Percentiles rank a stretch among this genome's conserved stretches.
Evolutionary conservation across 257 asterid genomes (phyloP).

Genomic region (Marsdenia floribunda): DNA sequence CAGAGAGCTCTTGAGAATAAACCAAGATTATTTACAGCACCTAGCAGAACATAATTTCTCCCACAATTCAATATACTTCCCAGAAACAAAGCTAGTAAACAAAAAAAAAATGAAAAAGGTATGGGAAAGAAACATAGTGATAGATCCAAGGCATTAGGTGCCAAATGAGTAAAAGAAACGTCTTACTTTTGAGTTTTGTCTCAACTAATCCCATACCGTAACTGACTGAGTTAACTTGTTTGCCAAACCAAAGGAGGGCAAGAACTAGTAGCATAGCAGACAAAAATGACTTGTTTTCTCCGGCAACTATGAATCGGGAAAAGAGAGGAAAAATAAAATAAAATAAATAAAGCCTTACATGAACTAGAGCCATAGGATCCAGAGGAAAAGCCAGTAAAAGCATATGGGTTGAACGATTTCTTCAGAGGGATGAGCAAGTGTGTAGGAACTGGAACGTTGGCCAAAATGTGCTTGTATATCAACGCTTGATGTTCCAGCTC

Average conservation of each 20-base stretch:
- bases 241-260: neutral
- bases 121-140: neutral
- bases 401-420: conserved; percentile 60
- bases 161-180: neutral
- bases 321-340: neutral
- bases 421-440: conserved; percentile 65
- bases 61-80: neutral
- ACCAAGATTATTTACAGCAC: neutral
- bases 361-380: conserved; percentile 59
- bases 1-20: neutral
- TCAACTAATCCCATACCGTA: neutral
- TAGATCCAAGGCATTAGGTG: neutral
- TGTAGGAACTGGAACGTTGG: conserved; percentile 81
- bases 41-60: neutral
- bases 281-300: neutral
- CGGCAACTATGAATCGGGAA: neutral
- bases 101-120: neutral
- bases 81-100: neutral
- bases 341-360: conserved; percentile 46
- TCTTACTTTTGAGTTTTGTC: neutral
- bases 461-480: conserved; percentile 74
- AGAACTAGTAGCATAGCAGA: neutral
- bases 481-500: conserved; percentile 90
- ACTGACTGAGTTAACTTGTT: neutral
- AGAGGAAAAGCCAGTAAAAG: conserved; percentile 39